Evolutionary conservation across 169 alveolate genomes (phyloP), one percentile per base, ranked within the genome.

Genomic region (Pseudocohnilembus persalinus): DNA sequence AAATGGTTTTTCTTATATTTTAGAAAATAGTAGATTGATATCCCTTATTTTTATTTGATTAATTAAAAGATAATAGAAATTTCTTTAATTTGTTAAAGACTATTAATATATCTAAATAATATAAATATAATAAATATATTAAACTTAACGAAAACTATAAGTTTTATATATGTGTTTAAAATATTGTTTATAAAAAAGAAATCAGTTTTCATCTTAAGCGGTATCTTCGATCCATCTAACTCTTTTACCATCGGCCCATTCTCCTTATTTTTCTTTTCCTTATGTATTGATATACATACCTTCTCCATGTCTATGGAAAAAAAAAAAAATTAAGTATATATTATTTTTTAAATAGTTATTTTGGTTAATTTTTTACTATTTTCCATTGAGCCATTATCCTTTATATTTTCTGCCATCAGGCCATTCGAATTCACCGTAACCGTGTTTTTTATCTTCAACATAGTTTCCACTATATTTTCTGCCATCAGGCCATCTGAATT

Each of bases 161-260:
- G n/a, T n/a, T n/a, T n/a, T n/a, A n/a, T n/a, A n/a, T n/a, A n/a
- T n/a, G n/a, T n/a, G n/a, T n/a, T n/a, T n/a, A n/a, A n/a, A n/a
- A n/a, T n/a, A n/a, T n/a, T n/a, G n/a, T n/a, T n/a, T n/a, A n/a
- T n/a, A n/a, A n/a, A n/a, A n/a, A n/a, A n/a, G n/a, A n/a, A n/a
- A n/a, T n/a, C n/a, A n/a, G n/a, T n/a, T n/a, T 32, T n/a, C 24
- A 79, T 79, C 76, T 79, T 73, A 49, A 20, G 34, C 29, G n/a
- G 64, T 79, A n/a, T 74, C 79, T 1, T 82, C 82, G 33, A 88
- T 73, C 92, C 91, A 84, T 80, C 88, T 91, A 73, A 85, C 77
- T 86, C 94, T 83, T 88, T 91, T 84, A 0, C 94, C 94, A 75
- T 88, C 83, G 31, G 76, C 82, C 95, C 95, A 93, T 74, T 84